Evolutionary conservation across 2,329 filamentous ascomycete species (phyloP).

Genomic region (Pseudopithomyces chartarum): DNA sequence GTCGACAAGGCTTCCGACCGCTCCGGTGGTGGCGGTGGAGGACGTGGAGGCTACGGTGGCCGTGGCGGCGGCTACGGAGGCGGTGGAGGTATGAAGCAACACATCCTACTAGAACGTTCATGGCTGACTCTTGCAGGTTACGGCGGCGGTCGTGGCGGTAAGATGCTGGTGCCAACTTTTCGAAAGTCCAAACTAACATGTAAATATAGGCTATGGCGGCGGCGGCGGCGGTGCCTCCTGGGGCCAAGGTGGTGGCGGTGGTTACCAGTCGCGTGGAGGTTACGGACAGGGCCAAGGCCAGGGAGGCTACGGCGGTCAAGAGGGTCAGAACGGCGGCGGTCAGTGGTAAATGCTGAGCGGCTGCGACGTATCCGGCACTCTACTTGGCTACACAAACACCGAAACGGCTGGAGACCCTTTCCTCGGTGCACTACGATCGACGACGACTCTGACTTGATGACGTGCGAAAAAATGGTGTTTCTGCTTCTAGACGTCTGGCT

Average conservation of each 20-base stretch:
- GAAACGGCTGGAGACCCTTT: constrained; percentile 5
- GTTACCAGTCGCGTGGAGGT: constrained; percentile 20
- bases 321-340: constrained; percentile 37
- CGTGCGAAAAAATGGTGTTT: constrained; percentile 20
- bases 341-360: constrained; percentile 36
- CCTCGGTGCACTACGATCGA: neutral
- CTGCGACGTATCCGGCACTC: neutral
- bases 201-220: constrained; percentile 26
- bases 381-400: neutral
- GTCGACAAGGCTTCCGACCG: constrained; percentile 93
- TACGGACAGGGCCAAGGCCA: constrained; percentile 30
- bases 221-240: constrained; percentile 23
- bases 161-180: constrained; percentile 1
- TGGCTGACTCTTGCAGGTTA: constrained; percentile 8
- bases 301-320: constrained; percentile 30
- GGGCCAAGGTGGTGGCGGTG: constrained; percentile 33
- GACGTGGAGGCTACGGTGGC: constrained; percentile 33
- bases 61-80: constrained; percentile 30
- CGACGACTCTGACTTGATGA: neutral
- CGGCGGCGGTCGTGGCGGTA: constrained; percentile 27
- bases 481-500: constrained; percentile 28
- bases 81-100: constrained; percentile 7
- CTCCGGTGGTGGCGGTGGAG: constrained; percentile 55
- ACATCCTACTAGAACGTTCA: neutral
- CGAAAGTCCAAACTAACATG: constrained; percentile 9